Evolutionary conservation across 1,284 basidiomycete genomes (phyloP).

Genomic region (Fistulina hepatica): DNA sequence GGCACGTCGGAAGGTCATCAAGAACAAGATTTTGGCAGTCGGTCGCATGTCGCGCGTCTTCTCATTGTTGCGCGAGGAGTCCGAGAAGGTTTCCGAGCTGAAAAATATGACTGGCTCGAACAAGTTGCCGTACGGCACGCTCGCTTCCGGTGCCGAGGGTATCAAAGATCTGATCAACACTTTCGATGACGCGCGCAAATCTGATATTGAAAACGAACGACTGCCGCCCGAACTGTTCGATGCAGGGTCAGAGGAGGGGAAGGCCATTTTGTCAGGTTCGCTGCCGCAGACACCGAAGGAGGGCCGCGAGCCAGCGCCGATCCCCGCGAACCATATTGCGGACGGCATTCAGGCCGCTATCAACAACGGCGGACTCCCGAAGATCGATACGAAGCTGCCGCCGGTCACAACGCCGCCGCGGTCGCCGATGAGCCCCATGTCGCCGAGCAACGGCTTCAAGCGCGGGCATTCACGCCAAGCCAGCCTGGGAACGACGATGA

Average conservation of each 20-base stretch:
- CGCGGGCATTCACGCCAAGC: constrained; percentile 80
- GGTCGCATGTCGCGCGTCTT: constrained; percentile 96
- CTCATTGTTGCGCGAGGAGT: constrained; percentile 93
- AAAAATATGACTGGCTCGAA: constrained; percentile 79
- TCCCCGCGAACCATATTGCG: constrained; percentile 37
- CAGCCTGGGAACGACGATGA: constrained; percentile 93
- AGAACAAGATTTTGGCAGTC: constrained; percentile 98
- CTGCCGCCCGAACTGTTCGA: constrained; percentile 93
- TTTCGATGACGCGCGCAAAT: constrained; percentile 97
- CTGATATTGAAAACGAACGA: constrained; percentile 98
- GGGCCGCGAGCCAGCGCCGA: constrained; percentile 9
- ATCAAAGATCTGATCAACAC: constrained; percentile 93
- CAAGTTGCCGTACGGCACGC: constrained; percentile 76
- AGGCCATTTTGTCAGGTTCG: constrained; percentile 47
- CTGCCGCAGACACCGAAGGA: constrained; percentile 32
- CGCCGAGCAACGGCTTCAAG: constrained; percentile 38
- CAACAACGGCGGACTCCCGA: constrained; percentile 21
- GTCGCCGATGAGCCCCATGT: constrained; percentile 27
- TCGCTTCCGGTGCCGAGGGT: constrained; percentile 87
- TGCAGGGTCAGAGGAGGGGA: constrained; percentile 67
- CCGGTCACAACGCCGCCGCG: constrained; percentile 3
- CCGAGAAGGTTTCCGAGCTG: constrained; percentile 93
- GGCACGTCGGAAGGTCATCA: constrained; percentile 80
- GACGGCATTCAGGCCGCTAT: constrained; percentile 45
- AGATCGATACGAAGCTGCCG: constrained; percentile 6